A percentile compares a stretch with the other conserved stretches of the same genome.
phyloP scores from a whole-genome alignment of 75 land plant genomes.

The Selaginella tamariscina region DNA sequence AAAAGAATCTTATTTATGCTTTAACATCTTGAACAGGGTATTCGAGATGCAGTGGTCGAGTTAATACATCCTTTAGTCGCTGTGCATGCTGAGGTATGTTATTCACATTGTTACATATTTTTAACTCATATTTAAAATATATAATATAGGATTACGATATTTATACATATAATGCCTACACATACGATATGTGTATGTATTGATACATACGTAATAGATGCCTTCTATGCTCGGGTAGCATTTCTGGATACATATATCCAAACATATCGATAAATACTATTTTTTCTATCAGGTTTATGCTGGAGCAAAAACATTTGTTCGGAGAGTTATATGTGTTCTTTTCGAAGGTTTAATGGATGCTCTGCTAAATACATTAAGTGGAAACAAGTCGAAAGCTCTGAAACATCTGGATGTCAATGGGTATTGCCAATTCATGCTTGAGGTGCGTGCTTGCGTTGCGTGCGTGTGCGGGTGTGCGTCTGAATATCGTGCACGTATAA shows the following conservation, averaged over 20 bases:
- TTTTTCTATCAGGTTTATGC: conserved; percentile 50
- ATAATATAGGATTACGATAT: too few relatives aligned
- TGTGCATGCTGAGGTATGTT: conserved; percentile 92
- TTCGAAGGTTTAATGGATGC: conserved; percentile 85
- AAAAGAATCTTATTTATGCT: too few relatives aligned
- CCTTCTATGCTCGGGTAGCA: too few relatives aligned
- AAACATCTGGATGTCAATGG: conserved; percentile 69
- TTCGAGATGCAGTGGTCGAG: conserved; percentile 93
- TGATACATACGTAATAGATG: too few relatives aligned
- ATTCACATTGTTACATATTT: not conserved
- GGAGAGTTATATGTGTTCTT: conserved; percentile 59
- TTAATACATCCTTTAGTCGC: conserved; percentile 71
- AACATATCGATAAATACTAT: too few relatives aligned
- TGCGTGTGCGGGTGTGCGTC: not conserved
- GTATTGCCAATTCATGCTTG: conserved; percentile 90
- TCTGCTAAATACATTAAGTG: conserved; percentile 55
- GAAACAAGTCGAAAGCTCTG: conserved; percentile 47
- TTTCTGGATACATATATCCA: too few relatives aligned
- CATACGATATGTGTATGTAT: too few relatives aligned
- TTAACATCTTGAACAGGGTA: conserved; percentile 43
- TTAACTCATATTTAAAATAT: too few relatives aligned
- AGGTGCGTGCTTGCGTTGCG: conserved; percentile 35
- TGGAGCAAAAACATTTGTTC: conserved; percentile 77
- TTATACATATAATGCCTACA: too few relatives aligned
- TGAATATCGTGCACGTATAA: not conserved